Evolutionary conservation across 2,329 filamentous ascomycete species (phyloP).

Genomic region (Oidium heveae): DNA sequence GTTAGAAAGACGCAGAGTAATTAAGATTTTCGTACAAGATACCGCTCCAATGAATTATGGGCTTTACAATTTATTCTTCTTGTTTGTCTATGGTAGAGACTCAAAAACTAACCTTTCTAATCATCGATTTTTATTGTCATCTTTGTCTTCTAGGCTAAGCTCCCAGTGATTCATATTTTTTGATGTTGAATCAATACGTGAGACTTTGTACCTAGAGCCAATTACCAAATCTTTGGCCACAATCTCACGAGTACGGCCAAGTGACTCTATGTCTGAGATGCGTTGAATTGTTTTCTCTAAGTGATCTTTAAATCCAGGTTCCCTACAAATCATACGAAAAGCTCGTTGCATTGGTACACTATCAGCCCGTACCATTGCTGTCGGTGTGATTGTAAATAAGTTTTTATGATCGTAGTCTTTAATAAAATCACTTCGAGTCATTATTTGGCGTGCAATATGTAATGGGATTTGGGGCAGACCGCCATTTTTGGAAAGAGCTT

Average conservation of each 20-base stretch:
- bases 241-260: conserved; percentile 80
- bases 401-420: conserved; percentile 80
- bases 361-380: conserved; percentile 70
- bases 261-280: conserved; percentile 77
- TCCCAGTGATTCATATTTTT: conserved; percentile 8
- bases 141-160: conserved; percentile 9
- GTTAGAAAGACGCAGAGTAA: too few species aligned
- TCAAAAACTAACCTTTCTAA: too few species aligned
- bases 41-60: too few species aligned
- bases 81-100: too few species aligned
- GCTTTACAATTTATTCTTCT: too few species aligned
- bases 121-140: too few species aligned
- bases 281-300: conserved; percentile 61
- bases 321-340: conserved; percentile 57
- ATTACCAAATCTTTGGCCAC: conserved; percentile 87
- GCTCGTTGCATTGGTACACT: conserved; percentile 91
- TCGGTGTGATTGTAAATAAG: conserved; percentile 78
- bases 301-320: conserved; percentile 57
- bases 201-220: conserved; percentile 58
- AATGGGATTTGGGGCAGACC: conserved; percentile 56
- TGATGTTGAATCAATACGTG: conserved; percentile 10
- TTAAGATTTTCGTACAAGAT: too few species aligned
- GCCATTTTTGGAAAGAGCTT: conserved; percentile 3
- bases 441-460: conserved; percentile 67
- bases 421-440: conserved; percentile 91